phyloP scores from a whole-genome alignment of 129 eudicot genomes.

The Daucus carota region DH1_v3.0 NC_030389.2:795001-795500 shows the following conservation, averaged over 20 bases:
- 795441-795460: conserved; percentile 4
- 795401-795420: conserved; percentile 14
- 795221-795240: conserved; percentile 72
- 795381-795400: conserved; percentile 17
- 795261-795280: conserved; percentile 86
- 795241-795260: conserved; percentile 96
- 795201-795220: conserved; percentile 1
- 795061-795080: conserved; percentile 92
- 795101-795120: conserved; percentile 89
- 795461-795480: not conserved
- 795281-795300: conserved; percentile 75
- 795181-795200: not conserved
- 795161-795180: not conserved
- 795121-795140: conserved; percentile 94
- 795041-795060: conserved; percentile 87
- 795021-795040: conserved; percentile 97
- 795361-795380: conserved; percentile 60
- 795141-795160: not conserved
- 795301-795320: conserved; percentile 57
- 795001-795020: conserved; percentile 77
- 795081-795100: conserved; percentile 91
- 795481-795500: not conserved
- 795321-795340: conserved; percentile 78
- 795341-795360: conserved; percentile 89
- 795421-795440: conserved; percentile 11